Evolutionary conservation across 768 basidiomycete species (phyloP), one percentile per base, ranked within the genome.

Genomic region (Leccinum aurantiacum): DNA sequence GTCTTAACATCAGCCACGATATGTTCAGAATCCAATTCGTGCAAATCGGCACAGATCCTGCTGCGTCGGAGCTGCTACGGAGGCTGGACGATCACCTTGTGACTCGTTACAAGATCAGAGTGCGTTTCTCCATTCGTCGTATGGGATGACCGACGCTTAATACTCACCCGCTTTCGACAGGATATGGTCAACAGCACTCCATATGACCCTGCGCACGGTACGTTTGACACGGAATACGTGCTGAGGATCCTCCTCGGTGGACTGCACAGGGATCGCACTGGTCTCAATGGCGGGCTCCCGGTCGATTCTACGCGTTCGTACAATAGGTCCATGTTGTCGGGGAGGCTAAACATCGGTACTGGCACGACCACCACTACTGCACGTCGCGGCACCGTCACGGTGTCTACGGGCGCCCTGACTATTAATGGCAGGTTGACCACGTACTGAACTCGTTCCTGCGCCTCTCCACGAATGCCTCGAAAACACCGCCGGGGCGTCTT

Each of bases 121-220:
- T 75, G 60, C 9, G 47, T 59, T 9, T 13, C 19, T 35, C 11
- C 0, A 11, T 47, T 9, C 0, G n/a, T 27, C 5, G 15, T 25
- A n/a, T 13, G 13, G 10, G 11, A 35, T 35, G 8, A 24, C 19
- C 9, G 22, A 48, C 19, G 17, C 19, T 35, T 64, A 4, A 66
- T 56, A 9, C 5, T 5, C 19, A 13, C 25, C 44, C n/a, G 33
- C 33, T 35, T 15, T 51, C 17, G 17, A 48, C 61, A 80, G 70
- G 82, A 82, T 59, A 76, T 82, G 27, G 79, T 82, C 6, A 80
- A 82, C 65, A 78, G 78, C 41, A 79, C 78, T 4, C 75, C 75
- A 10, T 82, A 60, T 54, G 70, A 75, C 51, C 71, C 66, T 46
- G 65, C 56, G 22, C 60, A 68, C 3, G 73, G 74, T 58, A 58